Evolutionary conservation across 345 rosid genomes (phyloP).

Genomic region (Excoecaria agallocha): DNA sequence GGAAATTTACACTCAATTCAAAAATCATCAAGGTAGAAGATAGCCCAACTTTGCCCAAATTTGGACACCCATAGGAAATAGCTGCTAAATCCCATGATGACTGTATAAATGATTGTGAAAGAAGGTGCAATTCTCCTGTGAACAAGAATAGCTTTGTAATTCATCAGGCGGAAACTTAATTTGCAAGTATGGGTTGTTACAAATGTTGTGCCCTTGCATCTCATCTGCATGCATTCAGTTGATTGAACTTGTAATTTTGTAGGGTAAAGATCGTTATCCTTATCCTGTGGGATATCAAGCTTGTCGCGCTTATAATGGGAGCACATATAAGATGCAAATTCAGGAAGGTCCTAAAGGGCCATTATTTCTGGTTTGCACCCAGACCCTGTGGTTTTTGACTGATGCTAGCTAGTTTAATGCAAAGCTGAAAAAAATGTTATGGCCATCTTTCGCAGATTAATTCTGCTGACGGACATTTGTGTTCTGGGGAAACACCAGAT

Average conservation of each 20-base stretch:
- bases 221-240: not conserved
- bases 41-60: not conserved
- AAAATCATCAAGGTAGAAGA: not conserved
- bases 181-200: not conserved
- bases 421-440: not conserved
- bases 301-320: constrained; percentile 56
- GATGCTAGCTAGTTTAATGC: constrained; percentile 6
- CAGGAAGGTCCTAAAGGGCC: constrained; percentile 83
- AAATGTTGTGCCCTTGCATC: not conserved
- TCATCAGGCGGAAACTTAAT: not conserved
- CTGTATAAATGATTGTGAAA: not conserved
- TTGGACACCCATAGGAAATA: not conserved
- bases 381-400: constrained; percentile 15
- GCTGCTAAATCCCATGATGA: constrained; percentile 5
- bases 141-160: not conserved
- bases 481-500: constrained; percentile 75
- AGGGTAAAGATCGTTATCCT: constrained; percentile 95
- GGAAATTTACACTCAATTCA: not conserved
- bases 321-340: constrained; percentile 61
- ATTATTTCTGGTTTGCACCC: constrained; percentile 57
- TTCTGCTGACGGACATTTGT: constrained; percentile 49
- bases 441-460: constrained; percentile 49
- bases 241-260: constrained; percentile 9
- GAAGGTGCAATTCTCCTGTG: not conserved
- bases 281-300: constrained; percentile 87